Conservation (phyloP, 73 alveolate species). For the Symbiodinium pilosum region DNA sequence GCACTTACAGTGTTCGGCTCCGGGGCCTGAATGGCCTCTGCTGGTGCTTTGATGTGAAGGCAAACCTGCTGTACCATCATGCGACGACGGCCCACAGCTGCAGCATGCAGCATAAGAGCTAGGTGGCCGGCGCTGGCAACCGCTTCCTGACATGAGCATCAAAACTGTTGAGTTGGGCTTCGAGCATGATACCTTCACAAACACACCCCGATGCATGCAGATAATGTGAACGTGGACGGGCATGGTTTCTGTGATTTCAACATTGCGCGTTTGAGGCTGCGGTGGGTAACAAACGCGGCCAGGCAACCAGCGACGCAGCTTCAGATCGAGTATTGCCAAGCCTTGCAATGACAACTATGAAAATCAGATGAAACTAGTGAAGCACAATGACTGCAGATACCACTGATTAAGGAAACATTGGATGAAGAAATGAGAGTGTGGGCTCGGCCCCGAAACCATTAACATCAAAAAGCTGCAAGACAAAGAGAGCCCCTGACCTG, state of each 20-base stretch:
- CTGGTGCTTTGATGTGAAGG: constrained; percentile 81
- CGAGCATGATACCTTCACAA: no score
- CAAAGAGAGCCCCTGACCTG: no score
- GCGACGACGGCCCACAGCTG: not conserved
- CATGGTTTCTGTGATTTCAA: no score
- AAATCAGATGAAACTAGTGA: not conserved
- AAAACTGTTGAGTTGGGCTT: no score
- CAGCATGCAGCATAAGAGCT: not conserved
- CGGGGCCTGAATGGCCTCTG: constrained; percentile 74
- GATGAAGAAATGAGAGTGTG: no score
- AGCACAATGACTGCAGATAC: no score
- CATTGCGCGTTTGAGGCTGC: no score
- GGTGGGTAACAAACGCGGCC: not conserved
- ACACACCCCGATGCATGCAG: no score
- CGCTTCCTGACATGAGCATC: not conserved
- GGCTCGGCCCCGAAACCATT: no score
- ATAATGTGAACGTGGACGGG: no score
- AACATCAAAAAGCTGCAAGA: not conserved
- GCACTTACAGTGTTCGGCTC: not conserved
- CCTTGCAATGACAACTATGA: not conserved
- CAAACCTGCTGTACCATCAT: constrained; percentile 19
- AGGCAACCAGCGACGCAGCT: not conserved
- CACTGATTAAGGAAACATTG: no score
- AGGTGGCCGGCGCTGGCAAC: not conserved
- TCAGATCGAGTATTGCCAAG: not conserved